A percentile compares a stretch with the other conserved stretches of the same genome.
Evolutionary conservation across 768 basidiomycete genomes (phyloP).

Genomic region (Leccinum disarticulatum): DNA sequence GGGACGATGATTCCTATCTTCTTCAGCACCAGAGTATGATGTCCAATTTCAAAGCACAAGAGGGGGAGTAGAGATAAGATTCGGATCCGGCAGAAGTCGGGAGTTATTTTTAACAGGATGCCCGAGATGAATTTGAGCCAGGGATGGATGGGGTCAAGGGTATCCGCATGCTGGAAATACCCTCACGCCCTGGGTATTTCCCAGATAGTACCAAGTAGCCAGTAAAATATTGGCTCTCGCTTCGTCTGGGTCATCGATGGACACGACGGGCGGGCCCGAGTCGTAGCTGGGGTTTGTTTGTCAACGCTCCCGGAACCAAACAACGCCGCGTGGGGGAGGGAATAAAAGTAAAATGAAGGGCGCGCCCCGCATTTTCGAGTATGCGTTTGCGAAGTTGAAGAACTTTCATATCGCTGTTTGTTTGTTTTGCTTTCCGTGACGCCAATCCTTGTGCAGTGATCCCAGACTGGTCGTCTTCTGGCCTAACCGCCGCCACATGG

Average conservation of each 20-base stretch:
- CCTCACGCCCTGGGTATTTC: background rate
- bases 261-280: background rate
- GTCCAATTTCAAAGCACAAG: conserved; percentile 16
- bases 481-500: background rate
- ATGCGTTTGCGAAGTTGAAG: conserved; percentile 9
- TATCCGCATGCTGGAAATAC: conserved; percentile 1
- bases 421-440: background rate
- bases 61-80: conserved; percentile 22
- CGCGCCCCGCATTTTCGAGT: conserved; percentile 4
- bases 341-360: background rate
- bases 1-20: conserved; percentile 14
- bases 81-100: conserved; percentile 19
- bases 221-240: background rate
- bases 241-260: background rate
- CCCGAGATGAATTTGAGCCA: background rate
- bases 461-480: conserved; percentile 5
- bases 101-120: conserved; percentile 6
- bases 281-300: conserved; percentile 11
- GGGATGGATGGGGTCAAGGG: conserved; percentile 24
- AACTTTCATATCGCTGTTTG: conserved; percentile 6
- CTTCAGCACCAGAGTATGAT: conserved; percentile 14
- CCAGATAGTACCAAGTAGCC: background rate
- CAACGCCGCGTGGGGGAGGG: conserved; percentile 10
- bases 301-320: conserved; percentile 15
- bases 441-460: conserved; percentile 17